Evolutionary conservation across 2,329 filamentous ascomycete genomes (phyloP).

Genomic region (Botrytis medusae): DNA sequence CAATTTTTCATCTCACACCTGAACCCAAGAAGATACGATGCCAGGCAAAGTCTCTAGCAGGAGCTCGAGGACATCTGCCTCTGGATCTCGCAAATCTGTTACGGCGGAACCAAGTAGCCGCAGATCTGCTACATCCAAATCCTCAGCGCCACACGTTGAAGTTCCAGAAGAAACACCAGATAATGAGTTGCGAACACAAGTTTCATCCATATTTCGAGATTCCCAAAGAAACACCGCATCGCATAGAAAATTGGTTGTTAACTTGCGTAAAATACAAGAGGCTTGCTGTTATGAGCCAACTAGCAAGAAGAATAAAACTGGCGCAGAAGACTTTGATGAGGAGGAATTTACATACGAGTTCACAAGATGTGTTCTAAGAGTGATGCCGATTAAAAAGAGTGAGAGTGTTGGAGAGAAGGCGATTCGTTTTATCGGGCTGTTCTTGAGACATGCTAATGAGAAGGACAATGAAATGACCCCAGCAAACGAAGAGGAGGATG

Average conservation of each 20-base stretch:
- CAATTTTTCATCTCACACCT: background rate
- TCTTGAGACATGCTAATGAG: constrained; percentile 70
- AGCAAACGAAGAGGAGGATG: constrained; percentile 66
- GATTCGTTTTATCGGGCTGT: constrained; percentile 84
- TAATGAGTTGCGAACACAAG: constrained; percentile 69
- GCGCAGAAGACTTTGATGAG: constrained; percentile 71
- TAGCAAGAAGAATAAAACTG: constrained; percentile 51
- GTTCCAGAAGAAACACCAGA: constrained; percentile 71
- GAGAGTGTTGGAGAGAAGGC: constrained; percentile 84
- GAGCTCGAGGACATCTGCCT: constrained; percentile 42
- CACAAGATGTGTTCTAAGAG: constrained; percentile 74
- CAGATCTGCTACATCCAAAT: constrained; percentile 44
- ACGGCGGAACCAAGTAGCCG: constrained; percentile 43
- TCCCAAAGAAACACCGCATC: constrained; percentile 88
- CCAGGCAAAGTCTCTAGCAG: constrained; percentile 48
- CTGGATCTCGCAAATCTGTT: constrained; percentile 45
- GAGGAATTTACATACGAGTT: constrained; percentile 87
- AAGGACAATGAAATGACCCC: constrained; percentile 67
- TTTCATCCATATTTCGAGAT: constrained; percentile 72
- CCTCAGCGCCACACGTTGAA: constrained; percentile 42
- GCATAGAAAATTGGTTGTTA: constrained; percentile 86
- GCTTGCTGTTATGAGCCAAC: constrained; percentile 69
- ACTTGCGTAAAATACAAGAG: constrained; percentile 87
- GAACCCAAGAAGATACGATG: constrained; percentile 40
- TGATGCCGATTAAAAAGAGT: constrained; percentile 87